These are phyloP conservation scores for Mallotus repandus DNA, from an alignment of 441 rosid genomes.

Conservation along the genomic window DNA sequence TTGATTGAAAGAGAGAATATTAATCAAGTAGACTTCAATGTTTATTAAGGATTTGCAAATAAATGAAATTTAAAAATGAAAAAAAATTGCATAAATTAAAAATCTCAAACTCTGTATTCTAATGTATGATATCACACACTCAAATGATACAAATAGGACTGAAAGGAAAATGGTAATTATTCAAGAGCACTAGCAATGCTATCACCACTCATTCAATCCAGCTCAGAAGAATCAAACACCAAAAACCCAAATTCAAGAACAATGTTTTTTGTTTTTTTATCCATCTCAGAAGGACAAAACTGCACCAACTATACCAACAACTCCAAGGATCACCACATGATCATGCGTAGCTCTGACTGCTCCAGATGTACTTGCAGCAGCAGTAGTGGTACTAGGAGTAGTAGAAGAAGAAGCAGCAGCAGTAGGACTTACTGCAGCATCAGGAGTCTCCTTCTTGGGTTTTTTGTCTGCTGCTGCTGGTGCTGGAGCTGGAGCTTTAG, in stretches of 20 bases:
- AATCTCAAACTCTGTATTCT: constrained; percentile 8
- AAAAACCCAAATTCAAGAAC: neutral
- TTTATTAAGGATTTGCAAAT: neutral
- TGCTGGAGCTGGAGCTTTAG: constrained; percentile 71
- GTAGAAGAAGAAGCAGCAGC: constrained; percentile 26
- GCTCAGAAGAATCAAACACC: neutral
- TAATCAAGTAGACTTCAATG: too few species aligned
- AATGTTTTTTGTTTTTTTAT: neutral
- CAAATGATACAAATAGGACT: neutral
- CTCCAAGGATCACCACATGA: constrained; percentile 26
- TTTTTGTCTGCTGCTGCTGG: constrained; percentile 52
- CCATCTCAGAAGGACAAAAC: constrained; percentile 34
- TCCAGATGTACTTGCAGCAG: constrained; percentile 38
- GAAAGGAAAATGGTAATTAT: neutral
- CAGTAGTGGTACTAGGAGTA: neutral
- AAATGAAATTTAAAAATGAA: neutral
- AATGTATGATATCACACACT: neutral
- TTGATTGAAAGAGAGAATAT: neutral
- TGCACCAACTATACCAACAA: constrained; percentile 25
- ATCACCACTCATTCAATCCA: constrained; percentile 16
- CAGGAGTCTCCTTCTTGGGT: constrained; percentile 36
- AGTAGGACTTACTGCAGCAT: constrained; percentile 32
- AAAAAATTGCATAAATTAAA: neutral
- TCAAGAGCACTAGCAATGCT: constrained; percentile 21
- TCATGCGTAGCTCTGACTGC: constrained; percentile 25